Base-by-base conservation (phyloP, 2,329 filamentous ascomycete genomes). In the Thielaviopsis ethacetica region DNA sequence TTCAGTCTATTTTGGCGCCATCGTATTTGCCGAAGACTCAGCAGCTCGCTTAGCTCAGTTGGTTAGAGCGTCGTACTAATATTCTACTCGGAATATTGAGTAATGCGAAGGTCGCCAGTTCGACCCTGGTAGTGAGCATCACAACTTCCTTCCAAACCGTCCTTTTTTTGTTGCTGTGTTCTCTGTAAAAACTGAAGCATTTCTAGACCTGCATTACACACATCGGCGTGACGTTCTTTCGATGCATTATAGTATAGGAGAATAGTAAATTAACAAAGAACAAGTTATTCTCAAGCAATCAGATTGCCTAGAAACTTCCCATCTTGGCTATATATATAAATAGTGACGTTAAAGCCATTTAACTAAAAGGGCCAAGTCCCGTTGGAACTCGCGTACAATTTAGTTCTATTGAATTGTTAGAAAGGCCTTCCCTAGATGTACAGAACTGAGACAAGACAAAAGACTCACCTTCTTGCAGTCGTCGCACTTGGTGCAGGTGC, bases 41-140 rank as follows among this genome's bases (percentile, higher is more conserved):
- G 30, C 41, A 56, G 58, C 44, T 59, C 53, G 44, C 58, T 59
- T 59, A 59, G 53, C 53, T 59, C 58, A 56, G 58, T 56, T 59
- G 53, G 58, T 56, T 59, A 59, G 53, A 56, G 58, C 58, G 53
- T 56, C 53, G 53, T 59, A 59, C 53, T 59, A 59, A 59, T 59
- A 56, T 54, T 41, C 41, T n/a, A 53, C n/a, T 10, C 10, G 7
- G 41, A 41, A 54, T 56, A 19, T 47, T 34, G 21, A 59, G 58
- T 59, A 52, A 59, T 59, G 58, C 58, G 58, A 59, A 59, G 58
- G 58, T 59, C 53, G 53, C 58, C 53, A 59, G 58, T 59, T 59
- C 58, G 58, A 59, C 53, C 58, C 58, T 59, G 53, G 58, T 59
- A 59, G 53, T 59, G 58, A 59, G 53, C 58, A 59, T 47, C 53